Evolutionary conservation across 2,329 filamentous ascomycete genomes (phyloP), one percentile per base, ranked within the genome.

Genomic region (Lanzia echinophila): DNA sequence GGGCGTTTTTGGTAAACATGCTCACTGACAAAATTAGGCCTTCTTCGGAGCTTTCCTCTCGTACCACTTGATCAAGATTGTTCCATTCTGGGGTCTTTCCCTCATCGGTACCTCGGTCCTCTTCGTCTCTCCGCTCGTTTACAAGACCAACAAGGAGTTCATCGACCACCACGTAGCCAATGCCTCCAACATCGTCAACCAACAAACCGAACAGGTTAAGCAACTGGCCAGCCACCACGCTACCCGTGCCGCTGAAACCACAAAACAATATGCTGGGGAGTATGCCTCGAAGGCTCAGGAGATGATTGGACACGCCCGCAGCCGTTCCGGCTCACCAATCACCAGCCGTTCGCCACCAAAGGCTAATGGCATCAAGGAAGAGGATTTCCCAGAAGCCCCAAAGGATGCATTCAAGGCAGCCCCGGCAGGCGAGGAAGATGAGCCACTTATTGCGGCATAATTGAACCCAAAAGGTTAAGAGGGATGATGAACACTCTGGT

Each of bases 81-180:
- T 87, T 46, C 84, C 84, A 34, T 79, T 84, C 74, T 87, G 84
- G 84, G 83, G 81, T 34, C 78, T 87, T 59, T 73, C 81, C 45
- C 70, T 87, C 59, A 74, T 86, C 62, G 73, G 71, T 59, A 81
- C 80, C 55, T 80, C 80, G 12, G 68, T 81, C 47, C 65, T 78
- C 56, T 87, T 87, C 73, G 73, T 84, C 55, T 75, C 73, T 12
- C 84, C 84, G 31, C 74, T 87, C 50, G 64, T 86, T 66, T 87
- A 87, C 72, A 77, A 76, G 62, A 75, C 76, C 63, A 87, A 87
- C 77, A 76, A 86, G 73, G 83, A 87, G 71, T 69, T 86, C 55
- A 87, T 87, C 63, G 84, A 87, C 65, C 69, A 75, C 60, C 78
- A 86, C 62, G 67, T 87, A 61, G 72, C 79, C 68, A 73, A 80